These are phyloP conservation scores for Xerocomus potaroensis DNA, from an alignment of 768 basidiomycete genomes.

Conservation along the genomic window DNA sequence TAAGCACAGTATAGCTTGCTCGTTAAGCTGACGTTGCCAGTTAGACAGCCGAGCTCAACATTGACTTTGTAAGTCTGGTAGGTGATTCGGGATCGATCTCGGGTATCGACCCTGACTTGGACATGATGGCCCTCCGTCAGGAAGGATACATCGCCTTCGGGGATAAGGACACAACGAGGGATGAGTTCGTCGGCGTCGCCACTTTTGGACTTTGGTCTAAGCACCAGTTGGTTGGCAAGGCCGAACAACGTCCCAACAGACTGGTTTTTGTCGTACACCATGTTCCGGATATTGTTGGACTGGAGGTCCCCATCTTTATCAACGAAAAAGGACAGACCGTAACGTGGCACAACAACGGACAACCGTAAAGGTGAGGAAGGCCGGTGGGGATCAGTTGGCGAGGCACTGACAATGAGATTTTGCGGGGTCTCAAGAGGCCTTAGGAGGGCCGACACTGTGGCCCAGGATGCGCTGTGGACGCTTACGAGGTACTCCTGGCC, in stretches of 20 bases:
- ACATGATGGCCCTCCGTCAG: constrained; percentile 14
- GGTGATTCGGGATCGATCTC: too few species aligned
- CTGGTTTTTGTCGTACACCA: constrained; percentile 39
- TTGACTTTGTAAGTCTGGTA: too few species aligned
- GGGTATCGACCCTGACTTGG: neutral
- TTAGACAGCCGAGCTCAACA: neutral
- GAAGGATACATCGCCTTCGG: constrained; percentile 34
- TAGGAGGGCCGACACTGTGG: constrained; percentile 21
- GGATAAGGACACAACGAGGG: constrained; percentile 32
- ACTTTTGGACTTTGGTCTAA: constrained; percentile 26
- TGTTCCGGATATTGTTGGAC: constrained; percentile 37
- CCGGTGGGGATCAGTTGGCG: neutral
- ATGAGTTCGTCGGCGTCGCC: neutral
- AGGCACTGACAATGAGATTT: constrained; percentile 20
- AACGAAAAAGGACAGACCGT: constrained; percentile 1
- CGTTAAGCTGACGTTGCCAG: neutral
- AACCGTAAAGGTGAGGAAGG: constrained; percentile 10
- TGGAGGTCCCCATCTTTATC: constrained; percentile 6
- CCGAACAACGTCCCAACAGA: constrained; percentile 43
- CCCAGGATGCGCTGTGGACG: constrained; percentile 23
- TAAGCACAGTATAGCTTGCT: too few species aligned
- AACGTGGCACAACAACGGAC: constrained; percentile 35
- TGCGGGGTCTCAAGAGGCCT: constrained; percentile 17
- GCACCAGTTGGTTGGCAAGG: constrained; percentile 35
- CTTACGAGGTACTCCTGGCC: constrained; percentile 19